These are phyloP conservation scores for thale cress (Arabidopsis thaliana) DNA, from an alignment of 345 rosid genomes.

Conservation along the genomic window TAIR10.1 NC_003074.8:4140501-4141000, in stretches of 20 bases:
- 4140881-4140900: slow-evolving; percentile 24
- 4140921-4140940: slow-evolving; percentile 35
- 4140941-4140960: slow-evolving; percentile 38
- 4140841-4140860: slow-evolving; percentile 7
- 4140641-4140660: slow-evolving; percentile 36
- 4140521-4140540: slow-evolving; percentile 42
- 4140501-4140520: slow-evolving; percentile 32
- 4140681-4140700: slow-evolving; percentile 18
- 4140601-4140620: slow-evolving; percentile 27
- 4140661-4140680: slow-evolving; percentile 36
- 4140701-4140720: neutral
- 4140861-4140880: slow-evolving; percentile 19
- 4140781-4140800: neutral
- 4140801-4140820: neutral
- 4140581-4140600: neutral
- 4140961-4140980: neutral
- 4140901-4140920: slow-evolving; percentile 29
- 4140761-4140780: neutral
- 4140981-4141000: neutral
- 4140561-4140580: slow-evolving; percentile 3
- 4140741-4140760: slow-evolving; percentile 24
- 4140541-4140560: slow-evolving; percentile 37
- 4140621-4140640: slow-evolving; percentile 36
- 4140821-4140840: slow-evolving; percentile 20
- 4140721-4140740: neutral